Conservation (phyloP, 2,329 filamentous ascomycete species). For the Trichoderma lentiforme region DNA sequence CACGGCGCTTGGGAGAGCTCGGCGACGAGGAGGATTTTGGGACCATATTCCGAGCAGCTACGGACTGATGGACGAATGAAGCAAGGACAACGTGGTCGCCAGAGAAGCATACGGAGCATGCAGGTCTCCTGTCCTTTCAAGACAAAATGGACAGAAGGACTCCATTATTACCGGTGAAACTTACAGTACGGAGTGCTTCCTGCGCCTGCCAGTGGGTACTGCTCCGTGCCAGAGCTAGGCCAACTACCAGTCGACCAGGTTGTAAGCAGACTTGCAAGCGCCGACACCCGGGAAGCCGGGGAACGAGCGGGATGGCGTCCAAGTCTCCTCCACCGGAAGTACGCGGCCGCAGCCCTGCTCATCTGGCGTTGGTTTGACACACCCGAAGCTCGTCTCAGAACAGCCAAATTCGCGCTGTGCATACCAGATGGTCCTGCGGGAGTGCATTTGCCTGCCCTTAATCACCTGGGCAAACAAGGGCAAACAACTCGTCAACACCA, state of each 20-base stretch:
- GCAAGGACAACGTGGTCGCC: background rate
- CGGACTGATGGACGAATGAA: background rate
- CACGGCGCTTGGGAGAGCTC: background rate
- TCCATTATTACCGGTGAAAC: background rate
- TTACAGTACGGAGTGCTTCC: background rate
- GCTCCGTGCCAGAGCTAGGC: background rate
- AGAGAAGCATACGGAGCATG: background rate
- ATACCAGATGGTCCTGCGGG: background rate
- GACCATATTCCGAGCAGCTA: background rate
- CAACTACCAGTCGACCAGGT: background rate
- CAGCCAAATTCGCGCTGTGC: slow-evolving; percentile 8
- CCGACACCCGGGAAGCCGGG: slow-evolving; percentile 15
- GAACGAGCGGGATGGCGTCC: slow-evolving; percentile 9
- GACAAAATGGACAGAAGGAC: background rate
- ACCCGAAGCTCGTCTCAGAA: background rate
- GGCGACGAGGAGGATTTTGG: background rate
- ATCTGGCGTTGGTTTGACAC: background rate
- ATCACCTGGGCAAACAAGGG: background rate
- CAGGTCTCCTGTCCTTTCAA: background rate
- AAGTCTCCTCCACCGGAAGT: slow-evolving; percentile 9
- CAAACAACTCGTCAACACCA: background rate
- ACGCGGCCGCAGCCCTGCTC: background rate
- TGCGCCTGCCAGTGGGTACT: background rate
- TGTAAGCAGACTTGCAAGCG: background rate
- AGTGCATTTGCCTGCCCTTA: background rate